Percentiles rank a stretch among this genome's conserved stretches.
Evolutionary conservation across 805 yeast genomes (phyloP).

Genomic region (Metschnikowia drakensbergensis): DNA sequence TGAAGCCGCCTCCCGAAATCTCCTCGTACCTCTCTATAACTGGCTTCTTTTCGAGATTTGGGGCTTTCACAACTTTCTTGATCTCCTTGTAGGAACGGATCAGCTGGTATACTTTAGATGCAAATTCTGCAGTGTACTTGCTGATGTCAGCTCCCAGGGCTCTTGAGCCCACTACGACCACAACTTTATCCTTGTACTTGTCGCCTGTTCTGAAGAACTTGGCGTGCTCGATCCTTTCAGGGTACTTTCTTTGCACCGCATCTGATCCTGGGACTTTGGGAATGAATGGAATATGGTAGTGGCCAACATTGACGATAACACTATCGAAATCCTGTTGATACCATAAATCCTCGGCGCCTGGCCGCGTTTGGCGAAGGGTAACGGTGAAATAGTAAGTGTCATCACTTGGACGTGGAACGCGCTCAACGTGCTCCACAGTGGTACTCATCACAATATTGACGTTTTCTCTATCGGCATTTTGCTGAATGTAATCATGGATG

Average conservation of each 20-base stretch:
- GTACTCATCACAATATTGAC: conserved; percentile 27
- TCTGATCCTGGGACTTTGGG: conserved; percentile 42
- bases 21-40: conserved; percentile 22
- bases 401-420: conserved; percentile 11
- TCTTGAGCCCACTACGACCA: conserved; percentile 26
- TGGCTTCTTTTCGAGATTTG: conserved; percentile 24
- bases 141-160: conserved; percentile 31
- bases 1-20: conserved; percentile 25
- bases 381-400: conserved; percentile 24
- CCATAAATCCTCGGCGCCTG: conserved; percentile 32
- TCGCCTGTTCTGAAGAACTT: conserved; percentile 37
- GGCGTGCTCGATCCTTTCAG: conserved; percentile 39
- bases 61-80: conserved; percentile 8
- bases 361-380: conserved; percentile 25
- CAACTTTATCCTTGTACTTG: conserved; percentile 24
- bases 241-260: conserved; percentile 29
- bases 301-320: conserved; percentile 45
- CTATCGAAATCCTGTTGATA: conserved; percentile 34
- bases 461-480: conserved; percentile 18
- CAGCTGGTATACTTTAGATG: conserved; percentile 27
- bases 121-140: conserved; percentile 22
- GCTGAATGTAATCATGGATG: conserved; percentile 25
- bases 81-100: conserved; percentile 18
- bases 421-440: conserved; percentile 38
- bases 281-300: conserved; percentile 45